Evolutionary conservation across 805 yeast species (phyloP).

Genomic region (Sungouiozyma intestinalis): DNA sequence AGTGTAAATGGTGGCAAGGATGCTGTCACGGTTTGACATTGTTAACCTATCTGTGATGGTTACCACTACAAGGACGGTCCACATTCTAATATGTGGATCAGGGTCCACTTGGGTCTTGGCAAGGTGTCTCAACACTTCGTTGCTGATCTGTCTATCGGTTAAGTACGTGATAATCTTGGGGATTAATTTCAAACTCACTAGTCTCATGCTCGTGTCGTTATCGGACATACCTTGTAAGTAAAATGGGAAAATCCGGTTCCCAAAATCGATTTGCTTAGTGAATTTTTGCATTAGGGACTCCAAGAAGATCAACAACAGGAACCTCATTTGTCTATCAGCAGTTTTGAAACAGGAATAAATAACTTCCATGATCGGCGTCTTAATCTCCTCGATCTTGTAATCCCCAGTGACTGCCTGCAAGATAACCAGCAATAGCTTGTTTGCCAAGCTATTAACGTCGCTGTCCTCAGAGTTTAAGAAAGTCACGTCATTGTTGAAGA

Average conservation of each 20-base stretch:
- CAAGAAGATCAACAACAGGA: constrained; percentile 55
- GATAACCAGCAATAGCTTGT: constrained; percentile 27
- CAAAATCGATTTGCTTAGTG: constrained; percentile 39
- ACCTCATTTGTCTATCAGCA: constrained; percentile 68
- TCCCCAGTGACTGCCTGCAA: constrained; percentile 19
- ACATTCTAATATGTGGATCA: constrained; percentile 21
- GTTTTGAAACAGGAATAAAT: constrained; percentile 52
- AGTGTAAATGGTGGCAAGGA: constrained; percentile 76
- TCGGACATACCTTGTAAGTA: constrained; percentile 79
- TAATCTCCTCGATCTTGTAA: constrained; percentile 9
- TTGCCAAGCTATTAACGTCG: constrained; percentile 24
- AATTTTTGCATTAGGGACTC: constrained; percentile 43
- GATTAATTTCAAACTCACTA: constrained; percentile 57
- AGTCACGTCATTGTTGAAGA: background rate
- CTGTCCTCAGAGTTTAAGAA: constrained; percentile 1
- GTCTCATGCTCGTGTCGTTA: constrained; percentile 69
- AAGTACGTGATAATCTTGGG: constrained; percentile 50
- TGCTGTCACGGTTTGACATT: constrained; percentile 43
- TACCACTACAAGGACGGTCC: constrained; percentile 23
- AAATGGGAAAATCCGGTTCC: constrained; percentile 55
- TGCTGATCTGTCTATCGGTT: constrained; percentile 71
- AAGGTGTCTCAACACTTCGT: constrained; percentile 66
- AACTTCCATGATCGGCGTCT: constrained; percentile 37
- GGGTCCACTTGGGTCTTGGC: constrained; percentile 42
- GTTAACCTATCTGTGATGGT: constrained; percentile 23